Base-by-base conservation (phyloP, 2,329 filamentous ascomycete species). In the Aspergillus sp. region DNA sequence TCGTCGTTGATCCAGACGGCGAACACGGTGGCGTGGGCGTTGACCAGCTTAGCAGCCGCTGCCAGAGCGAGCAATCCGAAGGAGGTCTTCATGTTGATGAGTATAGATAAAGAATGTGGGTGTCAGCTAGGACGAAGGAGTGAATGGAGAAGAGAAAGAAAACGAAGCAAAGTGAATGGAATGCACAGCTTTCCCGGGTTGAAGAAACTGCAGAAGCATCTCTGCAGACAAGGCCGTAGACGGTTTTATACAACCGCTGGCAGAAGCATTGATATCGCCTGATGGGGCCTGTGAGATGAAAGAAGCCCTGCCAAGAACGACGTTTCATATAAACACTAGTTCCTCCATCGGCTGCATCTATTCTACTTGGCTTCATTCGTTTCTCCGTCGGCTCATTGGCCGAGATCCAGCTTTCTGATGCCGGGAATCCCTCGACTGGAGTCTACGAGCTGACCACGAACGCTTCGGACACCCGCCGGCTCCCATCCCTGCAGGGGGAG, bases 61-160 rank as follows among this genome's bases (percentile, higher is more conserved):
- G 59, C 59, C 58, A 61, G 59, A 60, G 59, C 59, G 56, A 61
- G 56, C 47, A 61, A 41, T 43, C 59, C 52, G 49, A 53, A 55
- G 30, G 56, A 52, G 30, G 54, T 40, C 58, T 60, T 61, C 59
- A 61, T 61, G 54, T 45, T 55, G 46, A 32, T 30, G n/a, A 42
- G 30, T 13, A 11, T 24, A 43, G 24, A 42, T 26, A 57, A 46
- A 50, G 49, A 51, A 49, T 44, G 52, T 36, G 46, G 45, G 16
- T 41, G 49, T 44, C 46, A 49, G 38, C 38, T 42, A 22, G 48
- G 45, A 50, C 44, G 32, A 41, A 33, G 45, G 40, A 47, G 47
- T 16, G 41, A 53, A 16, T 36, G 26, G 45, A 44, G 20, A 50
- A 35, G n/a, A 42, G 30, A 46, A 53, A 49, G 38, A 46, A 22